Percentiles rank a stretch among this genome's conserved stretches.
Conservation (phyloP, 352 stramenopile genomes). For the Aphanomyces cochlioides region DNA sequence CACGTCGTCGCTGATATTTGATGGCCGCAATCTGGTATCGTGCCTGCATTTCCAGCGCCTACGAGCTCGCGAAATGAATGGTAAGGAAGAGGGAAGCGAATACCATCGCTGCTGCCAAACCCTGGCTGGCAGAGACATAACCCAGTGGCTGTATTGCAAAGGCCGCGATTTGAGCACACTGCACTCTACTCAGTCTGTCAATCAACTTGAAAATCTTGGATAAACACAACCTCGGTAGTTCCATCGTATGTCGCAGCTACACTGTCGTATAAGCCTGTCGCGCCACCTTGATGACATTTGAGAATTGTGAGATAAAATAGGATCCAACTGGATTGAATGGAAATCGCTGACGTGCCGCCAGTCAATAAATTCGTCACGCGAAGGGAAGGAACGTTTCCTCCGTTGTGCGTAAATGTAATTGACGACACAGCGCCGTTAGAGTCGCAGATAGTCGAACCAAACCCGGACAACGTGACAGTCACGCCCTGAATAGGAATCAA, state of each 20-base stretch:
- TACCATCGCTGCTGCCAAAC: slow-evolving; percentile 40
- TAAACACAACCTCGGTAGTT: slow-evolving; percentile 1
- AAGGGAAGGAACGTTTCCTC: slow-evolving; percentile 48
- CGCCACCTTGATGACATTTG: slow-evolving; percentile 30
- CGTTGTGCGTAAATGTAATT: slow-evolving; percentile 73
- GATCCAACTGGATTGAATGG: not conserved
- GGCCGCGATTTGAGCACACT: slow-evolving; percentile 46
- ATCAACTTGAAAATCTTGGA: not conserved
- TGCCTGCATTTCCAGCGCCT: slow-evolving; percentile 40
- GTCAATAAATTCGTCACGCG: slow-evolving; percentile 49
- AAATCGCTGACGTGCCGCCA: slow-evolving; percentile 21
- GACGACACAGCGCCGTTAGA: slow-evolving; percentile 40
- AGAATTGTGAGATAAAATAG: slow-evolving; percentile 35
- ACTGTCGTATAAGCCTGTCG: not conserved
- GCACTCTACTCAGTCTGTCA: slow-evolving; percentile 35
- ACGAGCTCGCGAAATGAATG: not conserved
- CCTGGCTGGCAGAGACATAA: slow-evolving; percentile 22
- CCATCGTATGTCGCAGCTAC: not conserved
- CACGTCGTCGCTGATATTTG: not conserved
- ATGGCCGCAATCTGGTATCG: slow-evolving; percentile 6
- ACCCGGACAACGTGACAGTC: slow-evolving; percentile 34
- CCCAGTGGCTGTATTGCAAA: slow-evolving; percentile 38
- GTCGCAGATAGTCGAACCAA: slow-evolving; percentile 39
- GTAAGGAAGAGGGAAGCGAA: slow-evolving; percentile 33
- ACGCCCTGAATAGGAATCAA: slow-evolving; percentile 57